These are phyloP conservation scores for Heliocybe sulcata DNA, from an alignment of 1,284 basidiomycete genomes.

Conservation along the genomic window DNA sequence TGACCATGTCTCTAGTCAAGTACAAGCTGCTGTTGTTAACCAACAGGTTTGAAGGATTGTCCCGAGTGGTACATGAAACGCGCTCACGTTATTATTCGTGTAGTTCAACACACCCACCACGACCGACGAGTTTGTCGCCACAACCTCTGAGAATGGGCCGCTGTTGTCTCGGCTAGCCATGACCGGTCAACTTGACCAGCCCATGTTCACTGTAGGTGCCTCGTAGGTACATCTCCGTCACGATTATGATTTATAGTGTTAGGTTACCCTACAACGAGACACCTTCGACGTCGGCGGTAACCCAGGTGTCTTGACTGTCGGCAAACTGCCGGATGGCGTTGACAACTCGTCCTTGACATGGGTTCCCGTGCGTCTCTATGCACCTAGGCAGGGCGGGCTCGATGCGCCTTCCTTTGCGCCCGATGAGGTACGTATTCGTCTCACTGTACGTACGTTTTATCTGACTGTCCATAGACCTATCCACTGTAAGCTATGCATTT, in stretches of 20 bases:
- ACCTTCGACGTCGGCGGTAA: conserved; percentile 28
- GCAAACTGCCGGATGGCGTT: conserved; percentile 29
- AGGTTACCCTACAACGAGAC: conserved; percentile 33
- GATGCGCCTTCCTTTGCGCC: conserved; percentile 26
- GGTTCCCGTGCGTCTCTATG: conserved; percentile 34
- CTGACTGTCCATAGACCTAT: conserved; percentile 16
- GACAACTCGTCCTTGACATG: conserved; percentile 32
- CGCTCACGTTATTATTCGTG: background rate
- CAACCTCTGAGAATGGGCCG: conserved; percentile 34
- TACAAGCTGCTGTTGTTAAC: conserved; percentile 30
- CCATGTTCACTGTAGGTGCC: conserved; percentile 32
- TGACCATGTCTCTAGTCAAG: no score
- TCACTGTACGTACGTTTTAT: background rate
- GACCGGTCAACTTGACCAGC: conserved; percentile 32
- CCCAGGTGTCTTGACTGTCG: conserved; percentile 31
- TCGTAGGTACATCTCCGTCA: conserved; percentile 7
- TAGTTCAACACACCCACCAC: conserved; percentile 19
- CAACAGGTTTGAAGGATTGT: conserved; percentile 17
- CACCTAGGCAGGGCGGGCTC: conserved; percentile 26
- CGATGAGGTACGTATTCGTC: conserved; percentile 18
- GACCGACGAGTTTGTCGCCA: conserved; percentile 32
- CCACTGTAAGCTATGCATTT: conserved; percentile 19
- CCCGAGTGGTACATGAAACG: background rate
- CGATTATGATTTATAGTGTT: conserved; percentile 4
- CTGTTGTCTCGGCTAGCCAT: conserved; percentile 37